Evolutionary conservation across 441 rosid genomes (phyloP), one percentile per base, ranked within the genome.

Genomic region (Pelargonium fulgidum): DNA sequence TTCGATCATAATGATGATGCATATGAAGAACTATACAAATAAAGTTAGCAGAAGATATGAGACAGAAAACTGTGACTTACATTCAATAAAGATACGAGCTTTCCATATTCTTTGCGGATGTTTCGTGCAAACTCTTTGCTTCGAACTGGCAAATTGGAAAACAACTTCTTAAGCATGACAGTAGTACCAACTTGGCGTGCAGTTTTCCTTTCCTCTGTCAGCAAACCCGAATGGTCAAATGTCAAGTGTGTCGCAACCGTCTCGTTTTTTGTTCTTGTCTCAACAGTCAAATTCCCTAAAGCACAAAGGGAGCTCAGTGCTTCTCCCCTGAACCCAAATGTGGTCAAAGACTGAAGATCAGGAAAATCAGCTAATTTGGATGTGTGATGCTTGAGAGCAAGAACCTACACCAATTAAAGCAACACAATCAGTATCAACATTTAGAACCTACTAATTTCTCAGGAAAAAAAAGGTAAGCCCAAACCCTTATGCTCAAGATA

Each of bases 261-360:
- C 81, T 94, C 99, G 11, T 86, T 74, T 62, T 81, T 86, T 0
- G 96, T 89, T 74, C 96, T 83, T 0, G 99, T 94, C 70, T 94
- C 99, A 62, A 94, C 85, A 6, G 87, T 87, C 77, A 94, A 81
- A 66, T 83, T 83, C 0, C 96, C 99, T 76, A 94, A 80, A 1
- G 90, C 85, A 72, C 92, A 94, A 13, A 94, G 98, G n/a, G 99
- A 90, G 71, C 99, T 94, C 75, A 94, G 47, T 3, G 99, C 99
- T 85, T 92, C 99, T 69, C 99, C 99, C 81, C 99, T 80, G 71
- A 94, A 94, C 71, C 99, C 99, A 75, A 85, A 94, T 7, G 96
- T 92, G 45, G 85, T 73, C 81, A 94, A 62, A 70, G 82, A 86
- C 81, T 86, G 89, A 66, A 93, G 91, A 78, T 92, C 99, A 0